Evolutionary conservation across 345 rosid species (phyloP).

Genomic region (Garcia nutans): DNA sequence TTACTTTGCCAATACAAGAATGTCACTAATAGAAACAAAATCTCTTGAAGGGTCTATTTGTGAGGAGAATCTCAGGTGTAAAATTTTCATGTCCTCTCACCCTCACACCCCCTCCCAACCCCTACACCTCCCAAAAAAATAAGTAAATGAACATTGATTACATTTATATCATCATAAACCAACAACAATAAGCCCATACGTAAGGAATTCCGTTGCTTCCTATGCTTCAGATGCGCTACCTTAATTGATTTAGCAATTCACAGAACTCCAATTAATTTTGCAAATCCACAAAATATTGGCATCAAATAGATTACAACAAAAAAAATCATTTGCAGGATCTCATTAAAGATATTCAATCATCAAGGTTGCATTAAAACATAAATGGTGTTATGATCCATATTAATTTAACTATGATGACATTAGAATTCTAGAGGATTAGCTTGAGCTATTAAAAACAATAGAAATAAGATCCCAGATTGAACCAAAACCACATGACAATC

Average conservation of each 20-base stretch:
- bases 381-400: background rate
- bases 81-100: too few species aligned
- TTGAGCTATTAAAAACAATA: background rate
- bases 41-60: background rate
- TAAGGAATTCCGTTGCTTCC: background rate
- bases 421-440: background rate
- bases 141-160: too few species aligned
- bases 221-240: background rate
- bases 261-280: background rate
- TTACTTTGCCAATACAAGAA: background rate
- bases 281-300: background rate
- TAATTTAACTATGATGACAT: background rate
- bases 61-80: background rate
- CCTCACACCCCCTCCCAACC: background rate
- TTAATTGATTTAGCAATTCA: background rate
- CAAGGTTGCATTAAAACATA: background rate
- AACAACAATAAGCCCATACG: background rate
- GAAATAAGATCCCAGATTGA: background rate
- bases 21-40: too few species aligned
- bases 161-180: too few species aligned
- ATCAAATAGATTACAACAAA: background rate
- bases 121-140: background rate
- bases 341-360: background rate
- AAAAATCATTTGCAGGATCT: background rate
- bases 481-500: background rate